These are phyloP conservation scores for Aphanomyces invadans DNA, from an alignment of 352 stramenopile genomes.

Conservation along the genomic window DNA sequence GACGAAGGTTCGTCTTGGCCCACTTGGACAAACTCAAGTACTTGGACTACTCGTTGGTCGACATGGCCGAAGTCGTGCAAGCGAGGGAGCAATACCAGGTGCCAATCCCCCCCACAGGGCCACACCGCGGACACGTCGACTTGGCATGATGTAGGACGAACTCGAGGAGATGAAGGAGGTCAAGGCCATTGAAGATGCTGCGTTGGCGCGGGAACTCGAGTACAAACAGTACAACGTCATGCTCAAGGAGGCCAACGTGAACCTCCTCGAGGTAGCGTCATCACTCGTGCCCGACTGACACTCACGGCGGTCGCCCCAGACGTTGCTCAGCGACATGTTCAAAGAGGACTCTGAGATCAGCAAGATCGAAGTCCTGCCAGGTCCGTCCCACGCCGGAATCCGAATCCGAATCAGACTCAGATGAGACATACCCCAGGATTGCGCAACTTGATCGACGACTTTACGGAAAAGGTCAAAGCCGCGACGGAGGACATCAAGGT, in stretches of 20 bases:
- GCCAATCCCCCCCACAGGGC: no score
- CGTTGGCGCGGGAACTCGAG: slow-evolving; percentile 60
- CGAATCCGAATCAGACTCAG: no score
- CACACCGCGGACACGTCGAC: no score
- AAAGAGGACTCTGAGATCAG: slow-evolving; percentile 86
- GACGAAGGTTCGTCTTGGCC: slow-evolving; percentile 71
- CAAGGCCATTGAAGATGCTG: slow-evolving; percentile 79
- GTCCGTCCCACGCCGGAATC: slow-evolving; percentile 12
- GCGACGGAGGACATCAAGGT: slow-evolving; percentile 79
- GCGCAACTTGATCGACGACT: slow-evolving; percentile 86
- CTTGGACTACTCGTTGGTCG: slow-evolving; percentile 88
- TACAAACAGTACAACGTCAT: slow-evolving; percentile 72
- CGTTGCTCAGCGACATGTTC: slow-evolving; percentile 88
- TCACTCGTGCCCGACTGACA: not conserved
- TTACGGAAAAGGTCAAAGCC: slow-evolving; percentile 74
- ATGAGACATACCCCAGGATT: no score
- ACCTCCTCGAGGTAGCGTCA: slow-evolving; percentile 58
- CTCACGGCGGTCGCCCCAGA: slow-evolving; percentile 46
- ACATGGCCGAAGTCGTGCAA: slow-evolving; percentile 62
- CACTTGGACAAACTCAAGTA: slow-evolving; percentile 91
- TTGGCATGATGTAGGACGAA: slow-evolving; percentile 54
- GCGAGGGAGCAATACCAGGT: slow-evolving; percentile 87
- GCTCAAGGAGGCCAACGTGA: slow-evolving; percentile 80
- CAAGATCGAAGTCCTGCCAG: slow-evolving; percentile 87
- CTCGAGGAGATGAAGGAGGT: slow-evolving; percentile 76